Evolutionary conservation across 2,329 filamentous ascomycete species (phyloP), one percentile per base, ranked within the genome.

Genomic region (Aspergillus quadricinctus): DNA sequence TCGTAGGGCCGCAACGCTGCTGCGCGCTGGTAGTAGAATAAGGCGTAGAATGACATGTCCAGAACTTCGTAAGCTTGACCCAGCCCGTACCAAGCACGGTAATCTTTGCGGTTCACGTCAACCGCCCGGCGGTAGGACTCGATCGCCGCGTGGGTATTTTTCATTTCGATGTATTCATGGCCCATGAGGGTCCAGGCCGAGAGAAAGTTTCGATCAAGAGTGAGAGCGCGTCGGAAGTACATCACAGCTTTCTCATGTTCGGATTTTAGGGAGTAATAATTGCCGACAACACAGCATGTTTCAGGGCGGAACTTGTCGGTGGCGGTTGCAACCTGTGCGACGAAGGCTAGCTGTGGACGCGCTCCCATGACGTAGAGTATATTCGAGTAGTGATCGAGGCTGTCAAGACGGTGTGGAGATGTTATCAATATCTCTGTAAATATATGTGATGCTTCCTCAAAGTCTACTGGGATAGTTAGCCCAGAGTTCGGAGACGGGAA

Each of bases 141-240:
- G 59, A 99, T 97, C 8, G 94, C 94, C 0, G 94, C 93, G 68
- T 99, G 94, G 0, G 93, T 97, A 71, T 99, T 99, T 70, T 97
- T 99, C 75, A 99, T 86, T 74, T 99, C 94, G 53, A 97, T 92
- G 66, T 97, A 99, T 72, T 99, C 94, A 73, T 99, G 94, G 1
- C 94, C 94, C 93, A 99, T 97, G 1, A 99, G 80, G 0, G 94
- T 99, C 94, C 94, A 99, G 1, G 94, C 94, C 0, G 92, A 95
- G 17, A 97, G 82, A 70, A 94, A 99, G 27, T 87, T 88, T 9
- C 93, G 87, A 70, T 99, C 94, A 0, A 99, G 80, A 0, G 91
- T 95, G 21, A 99, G 77, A 0, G 94, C 94, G 23, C 94, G 88
- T 3, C 94, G 88, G 78, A 99, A 99, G 75, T 97, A 97, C 77